Conservation (phyloP, 306 rosid species). For the Geum urbanum region DNA sequence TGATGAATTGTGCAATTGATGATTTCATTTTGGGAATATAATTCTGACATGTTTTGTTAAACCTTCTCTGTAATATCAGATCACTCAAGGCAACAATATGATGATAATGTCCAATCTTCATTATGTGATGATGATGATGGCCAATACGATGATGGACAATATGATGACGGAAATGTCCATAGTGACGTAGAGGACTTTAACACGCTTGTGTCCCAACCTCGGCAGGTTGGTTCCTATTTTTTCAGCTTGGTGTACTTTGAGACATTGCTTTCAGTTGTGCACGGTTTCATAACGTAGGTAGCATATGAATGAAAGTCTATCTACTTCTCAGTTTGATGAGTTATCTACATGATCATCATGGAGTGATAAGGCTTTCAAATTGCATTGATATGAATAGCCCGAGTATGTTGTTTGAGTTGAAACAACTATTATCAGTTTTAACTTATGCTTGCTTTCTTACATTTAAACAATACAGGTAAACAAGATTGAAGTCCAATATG, state of each 20-base stretch:
- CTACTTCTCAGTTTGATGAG: neutral
- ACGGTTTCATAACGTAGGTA: neutral
- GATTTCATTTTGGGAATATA: neutral
- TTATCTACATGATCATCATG: neutral
- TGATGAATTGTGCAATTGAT: neutral
- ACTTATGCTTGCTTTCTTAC: conserved; percentile 22
- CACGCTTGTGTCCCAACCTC: conserved; percentile 81
- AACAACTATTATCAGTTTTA: conserved; percentile 13
- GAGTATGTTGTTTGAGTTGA: neutral
- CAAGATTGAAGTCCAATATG: conserved; percentile 87
- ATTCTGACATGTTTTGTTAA: neutral
- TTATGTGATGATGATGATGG: conserved; percentile 61
- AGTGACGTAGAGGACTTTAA: conserved; percentile 65
- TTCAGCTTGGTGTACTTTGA: conserved; percentile 7
- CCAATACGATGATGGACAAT: conserved; percentile 41
- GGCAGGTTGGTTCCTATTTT: conserved; percentile 58
- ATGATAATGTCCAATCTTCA: conserved; percentile 45
- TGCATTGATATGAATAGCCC: neutral
- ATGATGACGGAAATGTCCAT: conserved; percentile 53
- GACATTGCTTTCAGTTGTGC: neutral
- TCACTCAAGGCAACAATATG: conserved; percentile 46
- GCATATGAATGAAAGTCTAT: conserved; percentile 11
- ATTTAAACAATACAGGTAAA: conserved; percentile 54
- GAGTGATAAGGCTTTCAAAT: neutral
- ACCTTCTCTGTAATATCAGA: conserved; percentile 34